Base-by-base conservation (phyloP, 805 yeast species). In the Starmerella bombicola region DNA sequence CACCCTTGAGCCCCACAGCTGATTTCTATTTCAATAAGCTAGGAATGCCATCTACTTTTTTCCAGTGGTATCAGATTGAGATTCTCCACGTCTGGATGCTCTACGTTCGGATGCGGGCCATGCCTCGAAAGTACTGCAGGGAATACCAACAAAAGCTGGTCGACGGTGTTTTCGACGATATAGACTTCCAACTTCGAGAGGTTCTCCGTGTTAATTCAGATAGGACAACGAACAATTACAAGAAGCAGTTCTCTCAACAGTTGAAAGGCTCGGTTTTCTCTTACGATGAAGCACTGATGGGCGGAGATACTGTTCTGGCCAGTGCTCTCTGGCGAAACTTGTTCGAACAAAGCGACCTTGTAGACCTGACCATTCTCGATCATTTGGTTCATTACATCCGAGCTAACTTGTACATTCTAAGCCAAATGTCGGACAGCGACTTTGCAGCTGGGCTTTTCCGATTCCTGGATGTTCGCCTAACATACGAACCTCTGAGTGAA, bases 61-160 rank as follows among this genome's bases (percentile, higher is more conserved):
- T 88, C n/a, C 93, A 85, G 60, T 88, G 95, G 95, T 88, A 79
- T 60, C 97, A 88, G 62, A 80, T 91, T 47, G 81, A 95, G 5
- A 68, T 79, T 1, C 68, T 91, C 50, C 98, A 91, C 60, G 76
- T 82, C 45, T 91, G 99, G 99, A 77, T 91, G 55, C 67, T 91
- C 34, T 79, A 80, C 50, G 94, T 82, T 15, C 77, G 98, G 57
- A 86, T 91, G 95, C 76, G 99, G 60, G 93, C 93, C 8, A 70
- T 91, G 80, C 97, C 97, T 0, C 79, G 78, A 58, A 79, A 83
- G 54, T 77, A 82, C 57, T 93, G 95, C 30, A 74, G 74, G 52
- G 80, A 78, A 56, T 91, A 86, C 61, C 95, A 91, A 61, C 95
- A 86, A 61, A 84, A 84, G 57, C 63, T 91, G 29, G 81, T 86